Evolutionary conservation across 2,329 filamentous ascomycete species (phyloP), one percentile per base, ranked within the genome.

Genomic region (Exophiala spinifera): DNA sequence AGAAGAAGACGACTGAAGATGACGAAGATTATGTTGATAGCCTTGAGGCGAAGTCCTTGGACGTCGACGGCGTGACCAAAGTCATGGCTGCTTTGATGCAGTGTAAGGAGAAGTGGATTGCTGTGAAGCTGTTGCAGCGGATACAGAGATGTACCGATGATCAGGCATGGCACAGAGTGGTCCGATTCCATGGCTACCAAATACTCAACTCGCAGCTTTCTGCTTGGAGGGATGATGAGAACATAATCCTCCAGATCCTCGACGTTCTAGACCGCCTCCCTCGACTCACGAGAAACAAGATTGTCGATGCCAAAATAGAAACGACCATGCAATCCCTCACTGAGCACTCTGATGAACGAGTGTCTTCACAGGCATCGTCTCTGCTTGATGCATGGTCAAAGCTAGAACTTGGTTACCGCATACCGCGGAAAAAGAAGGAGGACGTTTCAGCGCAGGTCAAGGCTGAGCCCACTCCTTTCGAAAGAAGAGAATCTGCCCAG

Each of bases 81-180:
- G 90, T 96, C 71, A 96, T 96, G 90, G 91, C 92, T 20, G 87
- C 91, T 49, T 83, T 99, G 55, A 91, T 96, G 84, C 92, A 96
- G 71, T 96, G 90, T 79, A 95, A 96, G 73, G 94, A 99, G 78
- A 96, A 96, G 73, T 99, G 94, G 94, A 96, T 99, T 71, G 91
- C 89, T 2, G 91, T 96, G 73, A 97, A 97, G 74, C 78, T 99
- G 53, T 82, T 99, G 56, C 82, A 86, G 63, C 91, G 94, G 49
- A 91, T 99, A 59, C 89, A 96, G 71, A 81, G 83, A 37, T 91
- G 88, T 67, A 83, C 92, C 46, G 91, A 96, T 63, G 90, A 96
- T 66, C 85, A 85, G 60, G 89, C 96, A 52, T 84, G 89, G 57
- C 89, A 94, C 70, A 85, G 87, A 49, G 91, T 97, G 36, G 88